Percentiles rank a stretch among this genome's conserved stretches.
These are phyloP conservation scores for Calycina herbarum DNA, from an alignment of 2,329 filamentous ascomycete genomes.

Conservation along the genomic window DNA sequence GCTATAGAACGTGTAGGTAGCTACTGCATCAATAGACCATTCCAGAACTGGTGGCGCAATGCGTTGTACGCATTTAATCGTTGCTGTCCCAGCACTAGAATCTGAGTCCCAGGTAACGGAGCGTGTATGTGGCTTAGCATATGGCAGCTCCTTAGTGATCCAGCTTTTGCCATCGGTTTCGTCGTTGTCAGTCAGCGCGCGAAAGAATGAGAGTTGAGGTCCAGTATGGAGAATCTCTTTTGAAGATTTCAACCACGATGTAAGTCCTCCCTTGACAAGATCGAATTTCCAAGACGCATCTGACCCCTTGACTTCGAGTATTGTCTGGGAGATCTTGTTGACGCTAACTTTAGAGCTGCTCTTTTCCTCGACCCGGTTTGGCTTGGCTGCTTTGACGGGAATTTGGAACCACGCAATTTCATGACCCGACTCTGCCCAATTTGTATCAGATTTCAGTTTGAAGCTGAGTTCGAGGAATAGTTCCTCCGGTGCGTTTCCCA, in stretches of 20 bases:
- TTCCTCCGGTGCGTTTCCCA: slow-evolving; percentile 37
- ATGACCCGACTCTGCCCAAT: slow-evolving; percentile 54
- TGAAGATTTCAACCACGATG: slow-evolving; percentile 13
- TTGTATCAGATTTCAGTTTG: slow-evolving; percentile 42
- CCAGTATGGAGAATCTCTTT: slow-evolving; percentile 33
- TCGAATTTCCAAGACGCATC: slow-evolving; percentile 48
- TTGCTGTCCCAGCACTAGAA: slow-evolving; percentile 41
- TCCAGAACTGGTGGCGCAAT: slow-evolving; percentile 60
- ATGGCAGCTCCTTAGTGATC: slow-evolving; percentile 40
- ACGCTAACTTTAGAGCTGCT: slow-evolving; percentile 22
- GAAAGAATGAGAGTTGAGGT: slow-evolving; percentile 57
- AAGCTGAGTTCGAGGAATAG: slow-evolving; percentile 50
- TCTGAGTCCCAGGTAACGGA: slow-evolving; percentile 39
- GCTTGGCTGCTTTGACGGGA: slow-evolving; percentile 37
- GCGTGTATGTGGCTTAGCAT: slow-evolving; percentile 48
- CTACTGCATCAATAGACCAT: slow-evolving; percentile 55
- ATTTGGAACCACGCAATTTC: slow-evolving; percentile 57
- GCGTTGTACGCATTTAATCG: slow-evolving; percentile 43
- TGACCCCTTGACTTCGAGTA: slow-evolving; percentile 35
- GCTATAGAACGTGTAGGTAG: slow-evolving; percentile 52
- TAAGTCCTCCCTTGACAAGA: slow-evolving; percentile 24
- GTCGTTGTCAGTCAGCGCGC: slow-evolving; percentile 67
- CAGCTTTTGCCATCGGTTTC: slow-evolving; percentile 8
- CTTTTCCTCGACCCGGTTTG: slow-evolving; percentile 17
- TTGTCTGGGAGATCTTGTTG: slow-evolving; percentile 27